Conservation (phyloP, 2,329 filamentous ascomycete genomes). For the Colletotrichum australisinense region DNA sequence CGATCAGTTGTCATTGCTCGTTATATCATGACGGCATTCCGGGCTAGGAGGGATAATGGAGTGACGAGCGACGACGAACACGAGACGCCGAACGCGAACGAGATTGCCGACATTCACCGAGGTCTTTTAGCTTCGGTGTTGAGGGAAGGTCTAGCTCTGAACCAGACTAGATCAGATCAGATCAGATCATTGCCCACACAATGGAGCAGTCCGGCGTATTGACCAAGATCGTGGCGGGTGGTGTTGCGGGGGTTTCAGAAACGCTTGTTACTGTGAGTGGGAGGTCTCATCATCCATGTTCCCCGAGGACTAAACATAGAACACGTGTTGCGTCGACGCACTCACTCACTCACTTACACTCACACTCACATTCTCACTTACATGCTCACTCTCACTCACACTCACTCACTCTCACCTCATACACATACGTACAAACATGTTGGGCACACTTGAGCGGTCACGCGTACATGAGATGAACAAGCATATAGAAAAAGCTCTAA, state of each 20-base stretch:
- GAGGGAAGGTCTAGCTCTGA: background rate
- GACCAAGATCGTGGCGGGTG: conserved; percentile 24
- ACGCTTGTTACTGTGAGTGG: conserved; percentile 17
- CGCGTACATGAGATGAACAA: background rate
- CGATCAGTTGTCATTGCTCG: background rate
- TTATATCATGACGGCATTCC: background rate
- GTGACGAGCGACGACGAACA: background rate
- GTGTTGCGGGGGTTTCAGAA: conserved; percentile 28
- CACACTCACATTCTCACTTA: no score
- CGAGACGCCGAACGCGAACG: background rate
- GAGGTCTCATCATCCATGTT: background rate
- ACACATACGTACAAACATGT: background rate
- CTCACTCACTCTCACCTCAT: background rate
- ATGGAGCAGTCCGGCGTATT: conserved; percentile 20
- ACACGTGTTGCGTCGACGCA: background rate
- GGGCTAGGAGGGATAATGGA: background rate
- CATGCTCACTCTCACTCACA: no score
- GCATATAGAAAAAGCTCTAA: background rate
- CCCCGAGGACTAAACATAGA: background rate
- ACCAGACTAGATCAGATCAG: background rate
- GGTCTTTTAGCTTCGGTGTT: background rate
- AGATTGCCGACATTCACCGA: background rate
- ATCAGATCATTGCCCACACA: background rate
- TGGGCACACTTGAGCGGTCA: no score
- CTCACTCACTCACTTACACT: background rate